Evolutionary conservation across 1,284 basidiomycete species (phyloP), one percentile per base, ranked within the genome.

Genomic region (Hemileia vastatrix): DNA sequence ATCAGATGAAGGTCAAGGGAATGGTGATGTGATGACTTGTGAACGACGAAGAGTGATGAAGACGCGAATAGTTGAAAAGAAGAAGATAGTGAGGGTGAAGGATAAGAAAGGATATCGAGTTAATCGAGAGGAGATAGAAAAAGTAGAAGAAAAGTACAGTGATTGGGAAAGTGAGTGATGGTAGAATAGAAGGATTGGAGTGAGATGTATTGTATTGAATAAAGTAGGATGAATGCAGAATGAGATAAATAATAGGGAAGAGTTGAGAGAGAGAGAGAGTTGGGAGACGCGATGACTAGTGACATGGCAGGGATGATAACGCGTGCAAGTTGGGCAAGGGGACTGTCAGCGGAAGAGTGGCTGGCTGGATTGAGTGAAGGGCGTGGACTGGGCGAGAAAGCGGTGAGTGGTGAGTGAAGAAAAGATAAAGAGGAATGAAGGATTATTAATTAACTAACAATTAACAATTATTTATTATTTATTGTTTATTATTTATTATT

Each of bases 91-190:
- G 6, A 11, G 58, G 15, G 50, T 61, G 40, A 61, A 61, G 18
- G 58, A 61, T 18, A 61, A 54, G 31, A 54, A 47, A 19, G 58
- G 58, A 4, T 61, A 54, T 31, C 21, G 51, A 19, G 58, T 61
- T 9, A 61, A 53, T 23, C 36, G 50, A 47, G 58, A 61, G 54
- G 58, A 61, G 19, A 49, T 61, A 18, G 58, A 61, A 49, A 52
- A 61, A 9, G 44, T 61, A 3, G 58, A 61, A 33, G 58, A 61
- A 32, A 61, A 40, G n/a, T 61, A 61, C 24, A 54, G 51, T 2
- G 58, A 61, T 53, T 61, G 50, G 50, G 58, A 61, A 24, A 21
- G 19, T 24, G 48, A 50, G n/a, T n/a, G n/a, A n/a, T n/a, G n/a
- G n/a, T n/a, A n/a, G n/a, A n/a, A n/a, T n/a, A n/a, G n/a, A n/a